A percentile compares a stretch with the other conserved stretches of the same genome.
Conservation (phyloP, 2,329 filamentous ascomycete genomes). For the Botrytis fabae region DNA sequence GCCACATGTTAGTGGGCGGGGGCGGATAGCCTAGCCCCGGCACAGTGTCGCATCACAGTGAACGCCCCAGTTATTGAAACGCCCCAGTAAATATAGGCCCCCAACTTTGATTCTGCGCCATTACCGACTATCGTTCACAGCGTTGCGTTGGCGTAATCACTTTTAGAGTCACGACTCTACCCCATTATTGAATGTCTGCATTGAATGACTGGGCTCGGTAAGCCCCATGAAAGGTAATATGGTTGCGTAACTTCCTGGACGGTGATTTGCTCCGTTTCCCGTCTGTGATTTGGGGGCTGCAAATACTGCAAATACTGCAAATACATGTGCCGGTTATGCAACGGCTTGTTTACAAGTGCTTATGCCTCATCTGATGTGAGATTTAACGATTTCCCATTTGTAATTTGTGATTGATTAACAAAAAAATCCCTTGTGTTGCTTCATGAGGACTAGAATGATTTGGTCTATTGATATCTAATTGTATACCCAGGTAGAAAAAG, state of each 20-base stretch:
- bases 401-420: neutral
- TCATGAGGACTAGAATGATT: neutral
- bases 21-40: neutral
- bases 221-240: neutral
- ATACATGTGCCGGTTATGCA: neutral
- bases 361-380: neutral
- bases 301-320: too few species aligned
- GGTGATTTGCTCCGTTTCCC: neutral
- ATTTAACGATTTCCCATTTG: neutral
- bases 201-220: neutral
- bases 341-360: slow-evolving; percentile 6
- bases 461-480: neutral
- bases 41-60: neutral
- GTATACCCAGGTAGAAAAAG: neutral
- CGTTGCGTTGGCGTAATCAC: neutral
- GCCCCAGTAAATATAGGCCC: neutral
- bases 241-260: slow-evolving; percentile 3
- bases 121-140: neutral
- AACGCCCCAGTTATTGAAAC: neutral
- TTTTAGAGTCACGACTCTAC: neutral
- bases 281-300: neutral
- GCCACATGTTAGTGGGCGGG: neutral
- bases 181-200: neutral
- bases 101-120: slow-evolving; percentile 3
- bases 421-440: neutral